phyloP scores from a whole-genome alignment of 495 filamentous ascomycete species.

The Chaetomium fimeti region DNA sequence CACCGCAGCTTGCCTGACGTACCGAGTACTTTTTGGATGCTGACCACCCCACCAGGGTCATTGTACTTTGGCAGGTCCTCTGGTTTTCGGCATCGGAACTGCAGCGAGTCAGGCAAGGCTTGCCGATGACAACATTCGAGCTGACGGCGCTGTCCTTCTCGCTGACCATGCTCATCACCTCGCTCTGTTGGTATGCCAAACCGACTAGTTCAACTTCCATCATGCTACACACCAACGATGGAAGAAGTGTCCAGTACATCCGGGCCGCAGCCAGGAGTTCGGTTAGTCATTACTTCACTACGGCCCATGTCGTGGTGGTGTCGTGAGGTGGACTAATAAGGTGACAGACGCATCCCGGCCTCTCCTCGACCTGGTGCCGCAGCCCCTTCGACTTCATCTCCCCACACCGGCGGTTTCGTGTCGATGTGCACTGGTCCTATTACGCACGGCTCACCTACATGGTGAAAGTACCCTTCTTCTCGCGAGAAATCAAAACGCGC shows the following conservation, averaged over 20 bases:
- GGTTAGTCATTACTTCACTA: not conserved
- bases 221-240: constrained; percentile 13
- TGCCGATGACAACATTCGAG: constrained; percentile 25
- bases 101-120: constrained; percentile 14
- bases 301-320: too few species aligned
- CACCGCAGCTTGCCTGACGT: too few species aligned
- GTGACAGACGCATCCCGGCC: constrained; percentile 16
- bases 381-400: constrained; percentile 24
- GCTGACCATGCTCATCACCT: constrained; percentile 23
- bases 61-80: constrained; percentile 17
- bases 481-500: constrained; percentile 3
- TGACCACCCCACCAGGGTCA: constrained; percentile 1
- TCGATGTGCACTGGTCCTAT: constrained; percentile 21
- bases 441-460: constrained; percentile 15
- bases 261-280: constrained; percentile 12
- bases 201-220: constrained; percentile 10
- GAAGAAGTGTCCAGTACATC: constrained; percentile 11
- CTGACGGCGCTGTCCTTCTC: constrained; percentile 24
- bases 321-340: not conserved
- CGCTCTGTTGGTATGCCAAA: constrained; percentile 21
- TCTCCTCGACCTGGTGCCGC: constrained; percentile 21
- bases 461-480: not conserved
- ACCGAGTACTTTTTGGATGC: not conserved
- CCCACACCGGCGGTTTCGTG: constrained; percentile 1
- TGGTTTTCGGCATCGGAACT: constrained; percentile 23